Percentiles rank a stretch among this genome's conserved stretches.
Conservation (phyloP, 2,329 filamentous ascomycete genomes). For the Xylaria sp. region DNA sequence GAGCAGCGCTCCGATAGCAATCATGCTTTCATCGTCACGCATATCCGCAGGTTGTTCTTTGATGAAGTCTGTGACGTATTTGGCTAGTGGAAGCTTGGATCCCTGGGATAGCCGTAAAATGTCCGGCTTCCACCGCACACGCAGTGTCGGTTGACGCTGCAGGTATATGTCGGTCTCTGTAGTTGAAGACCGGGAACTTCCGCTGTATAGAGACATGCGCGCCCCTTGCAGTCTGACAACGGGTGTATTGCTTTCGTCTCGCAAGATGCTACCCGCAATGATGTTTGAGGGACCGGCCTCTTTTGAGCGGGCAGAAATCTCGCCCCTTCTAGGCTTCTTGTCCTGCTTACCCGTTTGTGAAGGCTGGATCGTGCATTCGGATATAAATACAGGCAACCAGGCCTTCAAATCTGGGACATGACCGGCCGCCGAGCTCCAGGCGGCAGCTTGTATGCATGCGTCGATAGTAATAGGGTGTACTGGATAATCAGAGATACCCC, state of each 20-base stretch:
- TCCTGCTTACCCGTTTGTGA: too few species aligned
- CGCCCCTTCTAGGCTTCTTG: too few species aligned
- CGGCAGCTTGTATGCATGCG: conserved; percentile 32
- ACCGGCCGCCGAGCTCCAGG: conserved; percentile 27
- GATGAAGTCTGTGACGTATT: neutral
- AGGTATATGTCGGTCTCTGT: neutral
- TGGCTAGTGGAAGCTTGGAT: neutral
- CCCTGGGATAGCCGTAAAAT: neutral
- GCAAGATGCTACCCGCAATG: too few species aligned
- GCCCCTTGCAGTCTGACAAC: conserved; percentile 15
- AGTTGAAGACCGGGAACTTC: neutral
- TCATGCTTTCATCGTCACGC: neutral
- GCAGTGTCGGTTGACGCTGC: conserved; percentile 16
- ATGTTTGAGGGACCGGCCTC: too few species aligned
- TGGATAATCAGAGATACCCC: conserved; percentile 1
- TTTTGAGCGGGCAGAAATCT: too few species aligned
- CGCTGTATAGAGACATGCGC: too few species aligned
- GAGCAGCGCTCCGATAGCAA: neutral
- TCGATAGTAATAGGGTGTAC: conserved; percentile 40
- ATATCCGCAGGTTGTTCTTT: neutral
- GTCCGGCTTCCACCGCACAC: conserved; percentile 23
- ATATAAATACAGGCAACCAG: conserved; percentile 33
- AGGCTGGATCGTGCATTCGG: too few species aligned
- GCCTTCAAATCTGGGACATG: conserved; percentile 10
- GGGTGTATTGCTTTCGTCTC: too few species aligned